These are phyloP conservation scores for Boletus barrowsii DNA, from an alignment of 768 basidiomycete species.

Conservation along the genomic window DNA sequence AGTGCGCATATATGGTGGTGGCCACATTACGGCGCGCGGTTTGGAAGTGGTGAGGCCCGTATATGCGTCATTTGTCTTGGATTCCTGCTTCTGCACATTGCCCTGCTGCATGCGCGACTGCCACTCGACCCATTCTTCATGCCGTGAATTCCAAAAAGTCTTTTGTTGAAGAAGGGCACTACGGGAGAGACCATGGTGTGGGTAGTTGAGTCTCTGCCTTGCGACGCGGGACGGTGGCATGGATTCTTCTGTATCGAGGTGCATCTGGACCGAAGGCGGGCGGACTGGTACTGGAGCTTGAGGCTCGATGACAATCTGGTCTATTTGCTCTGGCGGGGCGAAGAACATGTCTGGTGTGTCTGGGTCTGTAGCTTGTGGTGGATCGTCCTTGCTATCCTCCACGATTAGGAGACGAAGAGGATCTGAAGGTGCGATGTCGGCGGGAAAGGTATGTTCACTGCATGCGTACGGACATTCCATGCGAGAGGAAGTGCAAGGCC, in stretches of 20 bases:
- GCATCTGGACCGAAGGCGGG: slow-evolving; percentile 7
- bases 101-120: slow-evolving; percentile 15
- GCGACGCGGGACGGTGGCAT: slow-evolving; percentile 7
- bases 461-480: not conserved
- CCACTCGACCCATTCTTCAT: slow-evolving; percentile 49
- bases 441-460: slow-evolving; percentile 6
- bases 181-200: slow-evolving; percentile 62
- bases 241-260: not conserved
- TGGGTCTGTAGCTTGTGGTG: slow-evolving; percentile 11
- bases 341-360: slow-evolving; percentile 7
- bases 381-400: not conserved
- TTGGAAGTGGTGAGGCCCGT: slow-evolving; percentile 18
- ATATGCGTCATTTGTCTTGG: slow-evolving; percentile 23
- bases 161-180: slow-evolving; percentile 58
- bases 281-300: slow-evolving; percentile 24
- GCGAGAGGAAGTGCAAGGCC: slow-evolving; percentile 5
- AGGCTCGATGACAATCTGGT: slow-evolving; percentile 17
- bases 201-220: slow-evolving; percentile 42
- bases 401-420: not conserved
- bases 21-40: not conserved
- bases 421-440: not conserved
- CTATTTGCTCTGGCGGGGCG: slow-evolving; percentile 11
- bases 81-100: not conserved
- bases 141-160: slow-evolving; percentile 58
- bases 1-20: slow-evolving; percentile 19